These are phyloP conservation scores for Colletotrichum sidae DNA, from an alignment of 2,329 filamentous ascomycete genomes.

Conservation along the genomic window DNA sequence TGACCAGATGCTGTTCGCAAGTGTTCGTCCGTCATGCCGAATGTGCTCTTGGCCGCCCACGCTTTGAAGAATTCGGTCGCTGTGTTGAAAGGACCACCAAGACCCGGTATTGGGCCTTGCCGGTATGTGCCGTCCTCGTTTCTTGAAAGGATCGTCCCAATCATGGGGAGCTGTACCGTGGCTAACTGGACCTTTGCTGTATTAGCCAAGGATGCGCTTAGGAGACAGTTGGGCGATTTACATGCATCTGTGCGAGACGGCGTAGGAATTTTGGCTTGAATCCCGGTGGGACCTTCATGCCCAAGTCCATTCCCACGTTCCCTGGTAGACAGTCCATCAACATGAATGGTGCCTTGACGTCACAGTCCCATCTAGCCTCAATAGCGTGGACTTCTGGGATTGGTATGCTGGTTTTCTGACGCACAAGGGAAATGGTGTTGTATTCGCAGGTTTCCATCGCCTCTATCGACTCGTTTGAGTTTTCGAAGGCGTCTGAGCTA, in stretches of 20 bases:
- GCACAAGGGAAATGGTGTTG: conserved; percentile 14
- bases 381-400: conserved; percentile 10
- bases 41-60: conserved; percentile 14
- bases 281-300: conserved; percentile 3
- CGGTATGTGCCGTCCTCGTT: conserved; percentile 5
- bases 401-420: conserved; percentile 7
- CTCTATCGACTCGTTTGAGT: conserved; percentile 1
- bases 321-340: conserved; percentile 17
- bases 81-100: conserved; percentile 13
- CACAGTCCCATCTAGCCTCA: not conserved
- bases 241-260: conserved; percentile 1
- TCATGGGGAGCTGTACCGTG: conserved; percentile 6
- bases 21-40: not conserved
- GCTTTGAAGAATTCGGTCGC: conserved; percentile 13
- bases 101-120: conserved; percentile 8
- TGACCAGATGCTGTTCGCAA: conserved; percentile 1
- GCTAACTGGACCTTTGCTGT: conserved; percentile 3
- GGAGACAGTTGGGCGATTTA: not conserved
- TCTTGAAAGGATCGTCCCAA: conserved; percentile 10
- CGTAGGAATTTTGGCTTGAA: conserved; percentile 6
- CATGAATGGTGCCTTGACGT: conserved; percentile 10
- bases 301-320: conserved; percentile 15
- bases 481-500: not conserved
- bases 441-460: conserved; percentile 5
- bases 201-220: conserved; percentile 1